Evolutionary conservation across 805 yeast species (phyloP), one percentile per base, ranked within the genome.

Genomic region (Wickerhamomyces subpelliculosus): DNA sequence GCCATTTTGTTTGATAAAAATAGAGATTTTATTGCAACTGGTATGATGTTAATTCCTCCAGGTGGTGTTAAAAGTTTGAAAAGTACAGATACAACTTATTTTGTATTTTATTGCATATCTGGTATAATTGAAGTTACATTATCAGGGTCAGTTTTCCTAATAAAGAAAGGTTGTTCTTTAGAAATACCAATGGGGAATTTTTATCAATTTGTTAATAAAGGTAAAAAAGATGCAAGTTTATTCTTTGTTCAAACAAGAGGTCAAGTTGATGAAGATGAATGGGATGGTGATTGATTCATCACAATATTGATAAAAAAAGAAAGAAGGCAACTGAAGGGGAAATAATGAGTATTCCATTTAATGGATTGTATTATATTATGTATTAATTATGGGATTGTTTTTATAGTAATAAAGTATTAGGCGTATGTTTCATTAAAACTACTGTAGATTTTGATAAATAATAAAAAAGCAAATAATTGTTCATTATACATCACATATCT

Each of bases 111-210:
- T 54, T 87, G 88, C 31, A 70, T 83, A 5, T 64, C 69, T 28
- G 97, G 97, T 0, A 48, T 71, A 3, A 54, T 85, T 8, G 85
- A 84, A 49, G 89, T 84, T 3, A 73, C 78, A 2, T 46, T 88
- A 4, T 72, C 75, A 16, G 75, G 73, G 6, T 69, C 67, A 17
- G 67, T 64, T 18, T 84, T 88, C 54, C 60, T 77, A 4, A 82
- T 80, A 7, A 68, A 74, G 1, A 64, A 70, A 39, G 95, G 95
- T 1, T 82, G 95, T 37, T 74, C 90, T 5, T 80, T 88, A 50
- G 84, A 83, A 50, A 70, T 89, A 6, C 96, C 96, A 1, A 73
- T 82, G 62, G 82, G 80, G 5, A 84, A 84, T 53, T 68, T 71
- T 31, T 87, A 85, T 58, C 75, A 82, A 14, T 70, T 88, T 45